Evolutionary conservation across 192 early-diverging fungal species (phyloP), one percentile per base, ranked within the genome.

Genomic region (Mortierella alpina): DNA sequence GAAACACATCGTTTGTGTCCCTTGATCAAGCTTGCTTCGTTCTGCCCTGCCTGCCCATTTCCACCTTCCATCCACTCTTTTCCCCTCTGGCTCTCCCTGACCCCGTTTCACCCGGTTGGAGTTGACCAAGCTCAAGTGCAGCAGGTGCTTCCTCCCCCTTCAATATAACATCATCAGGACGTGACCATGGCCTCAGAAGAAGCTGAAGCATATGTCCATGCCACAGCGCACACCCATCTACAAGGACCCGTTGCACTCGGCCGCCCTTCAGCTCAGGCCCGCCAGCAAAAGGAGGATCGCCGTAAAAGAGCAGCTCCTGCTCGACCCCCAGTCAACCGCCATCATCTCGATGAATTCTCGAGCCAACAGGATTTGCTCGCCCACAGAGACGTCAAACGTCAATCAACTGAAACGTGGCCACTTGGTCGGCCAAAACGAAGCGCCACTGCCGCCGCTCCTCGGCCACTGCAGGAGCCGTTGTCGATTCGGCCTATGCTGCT

Each of bases 261-360:
- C 18, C 17, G 6, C 18, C 45, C 51, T 23, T 49, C 66, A 10
- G 31, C 59, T 11, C 44, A 57, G 42, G 9, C 13, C 17, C 74
- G 42, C 10, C 41, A 48, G 46, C 64, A 46, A 52, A 71, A 70
- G 15, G 45, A 63, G 18, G 57, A 46, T 1, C 68, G 31, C 17
- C 55, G 75, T 39, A 48, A 54, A 22, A 42, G 56, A n/a, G 14
- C 62, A 13, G 75, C 75, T 2, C 75, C 75, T 10, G 45, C 57
- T 7, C 60, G 50, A 55, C 40, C 41, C 40, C 49, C 62, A 6
- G n/a, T 67, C 41, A 56, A 22, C 46, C 17, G n/a, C 44, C 63
- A 58, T 5, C 67, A 67, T 55, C 42, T 79, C 6, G 63, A 67
- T 5, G 75, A 79, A 17, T 79, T 79, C 23, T 52, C 48, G 15